Evolutionary conservation across 257 asterid species (phyloP), one percentile per base, ranked within the genome.

Genomic region (Petrea volubilis): DNA sequence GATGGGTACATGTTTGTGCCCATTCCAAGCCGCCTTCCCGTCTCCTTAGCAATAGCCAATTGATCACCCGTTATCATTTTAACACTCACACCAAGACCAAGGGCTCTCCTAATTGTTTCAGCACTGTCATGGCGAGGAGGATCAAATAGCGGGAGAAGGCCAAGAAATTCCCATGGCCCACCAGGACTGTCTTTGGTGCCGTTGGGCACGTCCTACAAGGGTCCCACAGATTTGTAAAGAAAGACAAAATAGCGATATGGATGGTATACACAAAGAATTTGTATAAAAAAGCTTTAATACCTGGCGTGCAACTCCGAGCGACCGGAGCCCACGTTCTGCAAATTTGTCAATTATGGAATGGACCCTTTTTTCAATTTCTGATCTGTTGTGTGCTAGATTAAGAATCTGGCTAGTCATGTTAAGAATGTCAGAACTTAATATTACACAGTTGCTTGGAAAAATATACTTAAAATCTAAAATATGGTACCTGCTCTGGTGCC

Each of bases 31-130:
- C 85, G 61, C 44, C 85, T 40, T 57, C 86, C 80, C 0, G 86
- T 81, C 74, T 81, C 85, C 59, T 81, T 81, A 55, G 81, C 86
- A 60, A 81, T 81, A 0, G 86, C 83, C 73, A 81, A 52, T 23
- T 81, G 85, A 69, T 81, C 85, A 56, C 85, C 81, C 49, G 82
- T 78, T 51, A 78, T 78, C 82, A 78, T 78, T 63, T 78, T 73
- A 51, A 78, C 79, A 47, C 64, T 73, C 55, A 68, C 79, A n/a
- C 79, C 83, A 58, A 78, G 83, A 69, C 61, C 71, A 5, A 78
- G 79, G 36, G 83, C 77, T 64, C 76, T 49, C 46, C 70, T 63
- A 57, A 78, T 73, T 4, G 79, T 74, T 18, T 74, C 77, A 24
- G 79, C 77, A 69, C 76, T 78, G 38, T 73, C 79, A 58, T 78